Conservation (phyloP, 73 alveolate genomes). For the Durusdinium trenchii region DNA sequence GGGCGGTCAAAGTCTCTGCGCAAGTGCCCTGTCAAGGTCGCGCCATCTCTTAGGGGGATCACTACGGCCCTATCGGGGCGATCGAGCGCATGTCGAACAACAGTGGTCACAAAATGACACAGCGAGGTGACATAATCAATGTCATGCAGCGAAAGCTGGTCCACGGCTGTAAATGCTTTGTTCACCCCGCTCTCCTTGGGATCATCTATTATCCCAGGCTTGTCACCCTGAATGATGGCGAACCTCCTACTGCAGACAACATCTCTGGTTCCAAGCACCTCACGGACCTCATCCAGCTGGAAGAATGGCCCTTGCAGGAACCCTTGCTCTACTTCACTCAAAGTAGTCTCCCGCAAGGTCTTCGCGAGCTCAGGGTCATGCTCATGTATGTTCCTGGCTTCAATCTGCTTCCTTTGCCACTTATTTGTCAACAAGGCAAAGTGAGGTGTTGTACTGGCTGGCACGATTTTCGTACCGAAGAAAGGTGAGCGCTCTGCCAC, state of each 20-base stretch:
- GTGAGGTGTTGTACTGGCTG: not conserved
- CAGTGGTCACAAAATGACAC: not conserved
- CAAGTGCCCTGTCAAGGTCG: not conserved
- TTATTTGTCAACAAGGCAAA: not conserved
- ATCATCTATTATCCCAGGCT: not conserved
- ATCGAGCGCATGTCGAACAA: not conserved
- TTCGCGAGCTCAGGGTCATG: not conserved
- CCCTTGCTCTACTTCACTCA: not conserved
- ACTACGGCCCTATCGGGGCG: not conserved
- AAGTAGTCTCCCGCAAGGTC: not conserved
- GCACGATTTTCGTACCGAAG: not conserved
- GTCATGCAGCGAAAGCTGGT: not conserved
- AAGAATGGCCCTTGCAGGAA: slow-evolving; percentile 4
- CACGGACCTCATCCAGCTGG: not conserved
- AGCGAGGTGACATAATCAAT: not conserved
- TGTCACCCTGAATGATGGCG: not conserved
- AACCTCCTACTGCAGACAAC: not conserved
- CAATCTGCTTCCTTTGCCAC: not conserved
- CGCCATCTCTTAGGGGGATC: not conserved
- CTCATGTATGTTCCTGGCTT: not conserved
- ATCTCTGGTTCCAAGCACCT: not conserved
- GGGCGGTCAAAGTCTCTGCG: not conserved
- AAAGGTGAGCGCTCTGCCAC: not conserved
- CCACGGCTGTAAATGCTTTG: not conserved
- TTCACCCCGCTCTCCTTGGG: not conserved